These are phyloP conservation scores for Viridothelium virens DNA, from an alignment of 495 filamentous ascomycete species.

Conservation along the genomic window DNA sequence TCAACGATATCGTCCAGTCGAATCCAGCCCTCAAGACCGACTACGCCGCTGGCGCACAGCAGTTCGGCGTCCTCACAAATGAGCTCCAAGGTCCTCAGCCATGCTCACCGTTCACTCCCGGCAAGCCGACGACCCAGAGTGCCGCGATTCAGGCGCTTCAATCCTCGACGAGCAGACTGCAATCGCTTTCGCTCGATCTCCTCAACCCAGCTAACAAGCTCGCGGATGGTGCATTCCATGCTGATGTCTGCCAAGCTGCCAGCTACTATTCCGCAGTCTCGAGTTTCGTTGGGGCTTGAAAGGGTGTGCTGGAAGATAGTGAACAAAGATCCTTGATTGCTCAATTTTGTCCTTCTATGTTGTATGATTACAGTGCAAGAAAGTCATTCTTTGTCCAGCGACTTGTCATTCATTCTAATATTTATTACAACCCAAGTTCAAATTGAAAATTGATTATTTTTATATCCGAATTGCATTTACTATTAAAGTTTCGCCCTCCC, in stretches of 20 bases:
- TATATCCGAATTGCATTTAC: neutral
- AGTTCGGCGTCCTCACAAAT: constrained; percentile 6
- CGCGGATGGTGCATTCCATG: neutral
- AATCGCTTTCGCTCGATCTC: constrained; percentile 9
- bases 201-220: constrained; percentile 1
- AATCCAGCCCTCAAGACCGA: neutral
- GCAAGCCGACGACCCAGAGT: neutral
- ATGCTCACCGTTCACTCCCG: neutral
- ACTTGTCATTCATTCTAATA: neutral
- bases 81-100: constrained; percentile 7
- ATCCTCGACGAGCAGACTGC: neutral
- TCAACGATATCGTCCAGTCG: constrained; percentile 15
- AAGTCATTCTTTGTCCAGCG: neutral
- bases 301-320: neutral
- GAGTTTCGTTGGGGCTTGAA: neutral
- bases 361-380: neutral
- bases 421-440: neutral
- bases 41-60: neutral
- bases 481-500: neutral
- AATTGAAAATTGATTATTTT: neutral
- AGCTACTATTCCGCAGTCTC: neutral
- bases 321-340: neutral
- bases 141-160: constrained; percentile 6
- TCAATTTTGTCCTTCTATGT: neutral
- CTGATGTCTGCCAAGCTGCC: neutral